Percentiles rank a stretch among this genome's conserved stretches.
Conservation (phyloP, 2,329 filamentous ascomycete genomes). For the Acrocalymma vagum region DNA sequence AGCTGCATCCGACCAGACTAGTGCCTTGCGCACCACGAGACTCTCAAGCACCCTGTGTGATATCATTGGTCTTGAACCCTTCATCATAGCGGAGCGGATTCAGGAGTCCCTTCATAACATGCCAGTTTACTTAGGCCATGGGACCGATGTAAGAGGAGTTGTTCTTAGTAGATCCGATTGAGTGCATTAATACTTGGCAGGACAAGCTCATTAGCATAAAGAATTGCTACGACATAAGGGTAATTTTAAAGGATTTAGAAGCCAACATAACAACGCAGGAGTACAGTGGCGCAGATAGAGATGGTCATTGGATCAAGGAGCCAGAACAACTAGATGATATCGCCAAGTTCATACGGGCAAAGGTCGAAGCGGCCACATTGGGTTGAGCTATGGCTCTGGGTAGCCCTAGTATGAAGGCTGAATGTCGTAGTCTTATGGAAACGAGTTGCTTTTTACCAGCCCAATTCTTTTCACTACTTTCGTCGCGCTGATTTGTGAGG, state of each 20-base stretch:
- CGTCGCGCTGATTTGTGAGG: too few species aligned
- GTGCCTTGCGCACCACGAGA: background rate
- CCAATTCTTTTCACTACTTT: too few species aligned
- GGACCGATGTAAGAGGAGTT: slow-evolving; percentile 27
- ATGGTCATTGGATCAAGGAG: slow-evolving; percentile 58
- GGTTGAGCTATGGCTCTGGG: too few species aligned
- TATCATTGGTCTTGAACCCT: slow-evolving; percentile 1
- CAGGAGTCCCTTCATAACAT: background rate
- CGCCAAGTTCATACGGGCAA: slow-evolving; percentile 12
- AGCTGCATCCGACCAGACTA: background rate
- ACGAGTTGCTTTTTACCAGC: too few species aligned
- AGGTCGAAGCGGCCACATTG: too few species aligned
- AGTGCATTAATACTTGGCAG: slow-evolving; percentile 13
- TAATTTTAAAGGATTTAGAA: slow-evolving; percentile 47
- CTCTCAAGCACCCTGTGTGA: background rate
- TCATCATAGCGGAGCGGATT: background rate
- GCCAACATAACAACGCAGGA: slow-evolving; percentile 45
- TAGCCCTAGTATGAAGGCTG: too few species aligned
- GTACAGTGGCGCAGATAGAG: slow-evolving; percentile 46
- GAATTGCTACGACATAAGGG: slow-evolving; percentile 44
- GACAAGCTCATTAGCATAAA: slow-evolving; percentile 51
- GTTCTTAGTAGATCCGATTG: background rate
- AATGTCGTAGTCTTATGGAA: too few species aligned
- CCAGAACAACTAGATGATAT: slow-evolving; percentile 60
- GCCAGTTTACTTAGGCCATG: slow-evolving; percentile 50